phyloP scores from a whole-genome alignment of 2,329 filamentous ascomycete species.

The Penicillium griseofulvum region DNA sequence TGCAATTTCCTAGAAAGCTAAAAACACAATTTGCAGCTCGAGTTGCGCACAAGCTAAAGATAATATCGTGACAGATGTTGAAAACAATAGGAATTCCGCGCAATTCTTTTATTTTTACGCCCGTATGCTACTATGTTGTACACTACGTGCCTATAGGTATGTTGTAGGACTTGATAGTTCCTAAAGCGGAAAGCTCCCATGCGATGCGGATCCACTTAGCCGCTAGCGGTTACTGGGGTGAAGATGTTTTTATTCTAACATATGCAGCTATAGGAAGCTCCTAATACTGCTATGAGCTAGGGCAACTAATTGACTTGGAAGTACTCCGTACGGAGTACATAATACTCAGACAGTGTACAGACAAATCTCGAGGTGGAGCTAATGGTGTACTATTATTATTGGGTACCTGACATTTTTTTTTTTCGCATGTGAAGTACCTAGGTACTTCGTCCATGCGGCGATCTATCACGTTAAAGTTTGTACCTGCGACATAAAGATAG shows the following conservation, averaged over 20 bases:
- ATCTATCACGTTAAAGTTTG: conserved; percentile 15
- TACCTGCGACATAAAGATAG: conserved; percentile 19
- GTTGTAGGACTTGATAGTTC: neutral
- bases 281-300: neutral
- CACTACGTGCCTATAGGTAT: neutral
- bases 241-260: conserved; percentile 1
- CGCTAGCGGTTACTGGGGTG: conserved; percentile 7
- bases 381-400: too few species aligned
- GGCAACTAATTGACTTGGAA: neutral
- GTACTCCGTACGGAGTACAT: neutral
- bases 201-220: conserved; percentile 7
- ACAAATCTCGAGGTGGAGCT: too few species aligned
- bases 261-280: neutral
- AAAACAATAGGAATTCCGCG: neutral
- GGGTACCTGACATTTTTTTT: neutral
- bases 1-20: too few species aligned
- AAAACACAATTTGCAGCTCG: neutral
- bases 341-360: neutral
- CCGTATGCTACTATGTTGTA: neutral
- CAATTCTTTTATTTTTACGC: neutral
- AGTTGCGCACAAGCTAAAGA: neutral
- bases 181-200: conserved; percentile 9
- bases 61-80: neutral
- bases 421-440: conserved; percentile 8
- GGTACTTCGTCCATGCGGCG: conserved; percentile 23